Evolutionary conservation across 768 basidiomycete species (phyloP).

Genomic region (Mycena leptocephala): DNA sequence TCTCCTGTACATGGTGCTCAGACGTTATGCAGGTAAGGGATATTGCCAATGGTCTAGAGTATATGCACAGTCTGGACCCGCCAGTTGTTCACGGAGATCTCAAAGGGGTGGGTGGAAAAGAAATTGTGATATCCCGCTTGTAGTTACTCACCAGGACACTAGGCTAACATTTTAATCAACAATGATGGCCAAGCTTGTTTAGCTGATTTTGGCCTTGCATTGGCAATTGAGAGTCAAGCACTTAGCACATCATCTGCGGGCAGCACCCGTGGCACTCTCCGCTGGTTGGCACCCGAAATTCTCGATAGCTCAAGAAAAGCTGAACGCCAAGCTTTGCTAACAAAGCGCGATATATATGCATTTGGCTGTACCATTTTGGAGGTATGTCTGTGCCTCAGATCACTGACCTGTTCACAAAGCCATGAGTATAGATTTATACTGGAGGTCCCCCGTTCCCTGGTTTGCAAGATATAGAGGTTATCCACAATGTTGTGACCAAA

Average conservation of each 20-base stretch:
- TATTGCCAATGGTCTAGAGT: conserved; percentile 15
- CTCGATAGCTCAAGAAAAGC: conserved; percentile 15
- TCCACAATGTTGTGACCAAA: conserved; percentile 7
- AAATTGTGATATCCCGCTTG: conserved; percentile 7
- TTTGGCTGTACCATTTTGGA: conserved; percentile 10
- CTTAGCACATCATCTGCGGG: conserved; percentile 8
- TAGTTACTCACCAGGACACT: background rate
- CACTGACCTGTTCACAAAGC: background rate
- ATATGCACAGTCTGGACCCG: conserved; percentile 13
- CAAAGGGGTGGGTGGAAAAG: background rate
- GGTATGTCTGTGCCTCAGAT: conserved; percentile 1
- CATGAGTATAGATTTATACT: conserved; percentile 13
- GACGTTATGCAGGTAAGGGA: conserved; percentile 7
- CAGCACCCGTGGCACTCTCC: conserved; percentile 10
- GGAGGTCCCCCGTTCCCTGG: conserved; percentile 6
- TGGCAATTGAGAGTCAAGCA: conserved; percentile 15
- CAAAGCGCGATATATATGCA: conserved; percentile 16
- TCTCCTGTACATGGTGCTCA: background rate
- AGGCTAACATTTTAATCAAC: conserved; percentile 10
- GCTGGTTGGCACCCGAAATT: conserved; percentile 20
- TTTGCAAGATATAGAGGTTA: conserved; percentile 13
- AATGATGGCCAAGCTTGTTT: conserved; percentile 10
- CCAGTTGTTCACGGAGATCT: conserved; percentile 18
- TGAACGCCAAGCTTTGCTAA: conserved; percentile 12
- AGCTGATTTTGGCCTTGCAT: conserved; percentile 16